Conservation (phyloP, 2,329 filamentous ascomycete species). For the Knoxdaviesia capensis region DNA sequence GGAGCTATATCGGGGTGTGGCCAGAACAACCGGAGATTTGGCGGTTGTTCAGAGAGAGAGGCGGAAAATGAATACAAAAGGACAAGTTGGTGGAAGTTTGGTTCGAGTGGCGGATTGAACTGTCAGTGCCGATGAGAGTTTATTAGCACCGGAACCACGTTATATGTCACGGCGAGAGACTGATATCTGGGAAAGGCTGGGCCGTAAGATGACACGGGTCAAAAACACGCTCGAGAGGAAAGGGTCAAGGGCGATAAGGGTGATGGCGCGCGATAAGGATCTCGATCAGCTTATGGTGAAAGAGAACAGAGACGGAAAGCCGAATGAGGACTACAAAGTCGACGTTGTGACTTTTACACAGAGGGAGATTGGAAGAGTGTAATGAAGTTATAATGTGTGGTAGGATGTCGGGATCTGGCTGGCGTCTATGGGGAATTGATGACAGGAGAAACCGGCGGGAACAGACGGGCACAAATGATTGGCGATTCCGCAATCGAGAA, state of each 20-base stretch:
- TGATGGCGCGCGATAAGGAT: no score
- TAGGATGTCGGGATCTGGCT: neutral
- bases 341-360: neutral
- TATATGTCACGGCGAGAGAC: no score
- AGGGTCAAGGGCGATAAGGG: no score
- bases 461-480: neutral
- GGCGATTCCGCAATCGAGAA: neutral
- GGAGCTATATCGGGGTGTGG: neutral
- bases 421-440: neutral
- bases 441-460: neutral
- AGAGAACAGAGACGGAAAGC: neutral
- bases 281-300: no score
- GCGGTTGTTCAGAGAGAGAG: neutral
- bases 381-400: neutral
- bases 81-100: neutral
- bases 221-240: no score
- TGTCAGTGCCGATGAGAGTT: neutral
- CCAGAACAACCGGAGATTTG: slow-evolving; percentile 15
- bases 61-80: neutral
- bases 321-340: neutral
- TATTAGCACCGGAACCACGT: no score
- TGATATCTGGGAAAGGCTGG: no score
- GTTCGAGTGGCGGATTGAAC: neutral
- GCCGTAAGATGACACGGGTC: no score
- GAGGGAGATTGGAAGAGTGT: neutral